These are phyloP conservation scores for Hanseniaspora mollemarum DNA, from an alignment of 805 yeast genomes.

Conservation along the genomic window DNA sequence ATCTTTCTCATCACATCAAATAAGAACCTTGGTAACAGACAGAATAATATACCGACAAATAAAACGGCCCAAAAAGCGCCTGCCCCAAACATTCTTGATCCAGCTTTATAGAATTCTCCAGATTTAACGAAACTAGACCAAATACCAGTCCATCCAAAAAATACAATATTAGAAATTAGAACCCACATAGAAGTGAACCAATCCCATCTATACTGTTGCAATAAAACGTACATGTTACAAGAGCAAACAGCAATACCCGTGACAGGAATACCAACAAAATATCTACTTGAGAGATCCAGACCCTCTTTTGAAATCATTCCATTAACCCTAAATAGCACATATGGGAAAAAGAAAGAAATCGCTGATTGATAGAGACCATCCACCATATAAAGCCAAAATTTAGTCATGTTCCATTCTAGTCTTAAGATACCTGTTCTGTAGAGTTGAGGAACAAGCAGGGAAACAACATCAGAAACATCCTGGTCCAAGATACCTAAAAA, in stretches of 20 bases:
- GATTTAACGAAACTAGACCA: conserved; percentile 51
- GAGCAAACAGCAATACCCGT: conserved; percentile 56
- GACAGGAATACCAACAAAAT: conserved; percentile 56
- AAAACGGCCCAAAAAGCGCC: conserved; percentile 57
- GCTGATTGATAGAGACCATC: conserved; percentile 71
- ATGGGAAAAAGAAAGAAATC: conserved; percentile 64
- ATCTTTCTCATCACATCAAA: conserved; percentile 45
- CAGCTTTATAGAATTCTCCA: conserved; percentile 57
- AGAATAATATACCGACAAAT: conserved; percentile 50
- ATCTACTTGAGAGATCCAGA: conserved; percentile 56
- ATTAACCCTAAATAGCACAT: conserved; percentile 37
- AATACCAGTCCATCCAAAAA: conserved; percentile 69
- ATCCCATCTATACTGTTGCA: conserved; percentile 73
- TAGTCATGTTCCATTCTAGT: conserved; percentile 55
- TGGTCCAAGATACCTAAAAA: conserved; percentile 71
- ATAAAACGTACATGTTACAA: conserved; percentile 52
- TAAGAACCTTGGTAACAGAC: conserved; percentile 57
- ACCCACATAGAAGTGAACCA: conserved; percentile 53
- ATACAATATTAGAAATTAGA: conserved; percentile 45
- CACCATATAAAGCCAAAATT: conserved; percentile 61
- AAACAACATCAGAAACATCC: conserved; percentile 60
- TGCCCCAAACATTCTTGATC: conserved; percentile 50
- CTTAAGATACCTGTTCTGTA: conserved; percentile 64
- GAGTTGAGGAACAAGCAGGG: conserved; percentile 61
- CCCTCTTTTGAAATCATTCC: conserved; percentile 43